These are phyloP conservation scores for Amorphotheca resinae DNA, from an alignment of 495 filamentous ascomycete species.

Conservation along the genomic window DNA sequence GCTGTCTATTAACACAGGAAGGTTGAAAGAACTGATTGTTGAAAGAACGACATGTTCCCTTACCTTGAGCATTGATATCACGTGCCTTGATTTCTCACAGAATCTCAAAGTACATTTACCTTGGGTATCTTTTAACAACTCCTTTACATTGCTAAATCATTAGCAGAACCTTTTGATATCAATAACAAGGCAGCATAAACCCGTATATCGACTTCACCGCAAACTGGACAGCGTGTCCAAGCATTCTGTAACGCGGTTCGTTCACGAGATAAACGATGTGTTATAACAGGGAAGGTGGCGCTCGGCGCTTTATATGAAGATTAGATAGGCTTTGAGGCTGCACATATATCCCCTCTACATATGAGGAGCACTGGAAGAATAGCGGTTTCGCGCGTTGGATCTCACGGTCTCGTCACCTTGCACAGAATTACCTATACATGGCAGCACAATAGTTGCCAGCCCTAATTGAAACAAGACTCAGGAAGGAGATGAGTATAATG, in stretches of 20 bases:
- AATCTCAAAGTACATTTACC: too few relatives aligned
- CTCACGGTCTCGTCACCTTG: too few relatives aligned
- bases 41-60: too few relatives aligned
- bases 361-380: conserved; percentile 22
- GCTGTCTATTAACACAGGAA: too few relatives aligned
- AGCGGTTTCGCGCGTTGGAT: conserved; percentile 24
- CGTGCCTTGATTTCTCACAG: too few relatives aligned
- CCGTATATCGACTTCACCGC: conserved; percentile 19
- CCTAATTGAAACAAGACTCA: too few relatives aligned
- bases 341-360: conserved; percentile 27
- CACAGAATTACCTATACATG: too few relatives aligned
- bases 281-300: conserved; percentile 21
- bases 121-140: conserved; percentile 5
- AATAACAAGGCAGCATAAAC: conserved; percentile 22
- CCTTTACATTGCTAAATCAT: conserved; percentile 6
- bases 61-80: too few relatives aligned
- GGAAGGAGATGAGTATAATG: too few relatives aligned
- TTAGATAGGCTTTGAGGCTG: conserved; percentile 23
- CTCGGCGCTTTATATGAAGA: conserved; percentile 6
- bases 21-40: too few relatives aligned
- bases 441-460: too few relatives aligned
- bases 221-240: conserved; percentile 16
- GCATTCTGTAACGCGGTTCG: conserved; percentile 24
- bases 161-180: conserved; percentile 16
- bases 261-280: conserved; percentile 23